Conservation (phyloP, 371 early-diverging fungal genomes). For the Mucor sp. region DNA sequence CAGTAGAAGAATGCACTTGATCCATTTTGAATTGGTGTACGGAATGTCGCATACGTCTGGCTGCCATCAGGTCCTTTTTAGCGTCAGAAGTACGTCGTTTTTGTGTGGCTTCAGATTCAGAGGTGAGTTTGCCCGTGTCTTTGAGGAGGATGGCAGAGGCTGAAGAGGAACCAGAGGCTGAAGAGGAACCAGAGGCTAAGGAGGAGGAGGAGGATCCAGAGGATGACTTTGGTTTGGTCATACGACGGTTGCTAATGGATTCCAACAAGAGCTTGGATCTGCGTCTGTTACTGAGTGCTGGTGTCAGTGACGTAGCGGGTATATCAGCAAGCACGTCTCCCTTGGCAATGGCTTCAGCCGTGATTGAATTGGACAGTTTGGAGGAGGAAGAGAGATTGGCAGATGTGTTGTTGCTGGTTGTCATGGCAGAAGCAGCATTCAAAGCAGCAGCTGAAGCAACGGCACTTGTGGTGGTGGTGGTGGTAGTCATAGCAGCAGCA, state of each 20-base stretch:
- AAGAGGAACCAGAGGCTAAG: too few species aligned
- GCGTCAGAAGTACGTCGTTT: conserved; percentile 15
- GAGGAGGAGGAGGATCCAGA: too few species aligned
- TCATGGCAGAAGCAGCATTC: not conserved
- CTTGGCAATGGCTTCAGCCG: conserved; percentile 18
- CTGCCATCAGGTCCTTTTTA: conserved; percentile 23
- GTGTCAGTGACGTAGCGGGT: not conserved
- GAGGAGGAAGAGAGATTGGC: conserved; percentile 1
- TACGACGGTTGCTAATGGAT: conserved; percentile 25
- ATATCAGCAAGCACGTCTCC: conserved; percentile 7
- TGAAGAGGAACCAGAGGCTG: too few species aligned
- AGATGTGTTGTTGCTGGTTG: not conserved
- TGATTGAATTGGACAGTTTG: conserved; percentile 13
- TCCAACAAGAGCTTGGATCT: conserved; percentile 20
- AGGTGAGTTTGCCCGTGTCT: not conserved
- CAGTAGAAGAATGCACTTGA: conserved; percentile 30
- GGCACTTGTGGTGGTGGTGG: not conserved
- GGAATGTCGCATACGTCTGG: conserved; percentile 19
- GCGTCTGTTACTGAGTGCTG: not conserved
- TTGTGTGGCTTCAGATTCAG: conserved; percentile 14
- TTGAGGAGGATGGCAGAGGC: too few species aligned
- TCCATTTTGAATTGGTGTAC: conserved; percentile 25
- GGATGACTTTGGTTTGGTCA: not conserved
- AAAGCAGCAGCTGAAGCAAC: not conserved
- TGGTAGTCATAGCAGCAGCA: not conserved